phyloP scores from a whole-genome alignment of 2,329 filamentous ascomycete species.

The Neodidymelliopsis sp. region DNA sequence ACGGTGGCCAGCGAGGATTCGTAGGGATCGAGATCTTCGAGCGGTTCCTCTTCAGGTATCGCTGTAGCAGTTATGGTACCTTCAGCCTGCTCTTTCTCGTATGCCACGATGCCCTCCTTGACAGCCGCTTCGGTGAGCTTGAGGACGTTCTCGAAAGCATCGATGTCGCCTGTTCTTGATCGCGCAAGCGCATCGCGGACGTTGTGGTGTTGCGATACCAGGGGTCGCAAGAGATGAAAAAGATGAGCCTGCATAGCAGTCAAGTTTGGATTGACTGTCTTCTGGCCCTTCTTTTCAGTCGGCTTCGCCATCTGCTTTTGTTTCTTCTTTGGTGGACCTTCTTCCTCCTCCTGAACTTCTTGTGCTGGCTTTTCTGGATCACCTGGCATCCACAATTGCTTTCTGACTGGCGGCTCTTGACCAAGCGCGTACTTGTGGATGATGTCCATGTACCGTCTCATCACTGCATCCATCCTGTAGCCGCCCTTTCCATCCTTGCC shows the following conservation, averaged over 20 bases:
- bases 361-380: constrained; percentile 48
- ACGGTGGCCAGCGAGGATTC: constrained; percentile 72
- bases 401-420: constrained; percentile 68
- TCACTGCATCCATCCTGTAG: constrained; percentile 86
- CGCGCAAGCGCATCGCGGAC: constrained; percentile 84
- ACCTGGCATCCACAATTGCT: constrained; percentile 75
- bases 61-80: neutral
- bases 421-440: constrained; percentile 80
- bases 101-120: constrained; percentile 75
- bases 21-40: constrained; percentile 39
- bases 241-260: constrained; percentile 87
- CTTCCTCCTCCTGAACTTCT: constrained; percentile 31
- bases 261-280: constrained; percentile 70
- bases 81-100: constrained; percentile 52
- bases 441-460: constrained; percentile 89
- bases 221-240: constrained; percentile 86
- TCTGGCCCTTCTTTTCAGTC: constrained; percentile 57
- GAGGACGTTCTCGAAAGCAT: constrained; percentile 78
- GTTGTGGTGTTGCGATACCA: constrained; percentile 81
- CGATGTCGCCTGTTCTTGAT: constrained; percentile 73
- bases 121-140: constrained; percentile 77
- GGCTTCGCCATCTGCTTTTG: constrained; percentile 46
- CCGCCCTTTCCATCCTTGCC: constrained; percentile 80
- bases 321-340: constrained; percentile 48
- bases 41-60: neutral